A percentile compares a stretch with the other conserved stretches of the same genome.
Conservation (phyloP, 345 rosid species). For the Nephelium lappaceum region DNA sequence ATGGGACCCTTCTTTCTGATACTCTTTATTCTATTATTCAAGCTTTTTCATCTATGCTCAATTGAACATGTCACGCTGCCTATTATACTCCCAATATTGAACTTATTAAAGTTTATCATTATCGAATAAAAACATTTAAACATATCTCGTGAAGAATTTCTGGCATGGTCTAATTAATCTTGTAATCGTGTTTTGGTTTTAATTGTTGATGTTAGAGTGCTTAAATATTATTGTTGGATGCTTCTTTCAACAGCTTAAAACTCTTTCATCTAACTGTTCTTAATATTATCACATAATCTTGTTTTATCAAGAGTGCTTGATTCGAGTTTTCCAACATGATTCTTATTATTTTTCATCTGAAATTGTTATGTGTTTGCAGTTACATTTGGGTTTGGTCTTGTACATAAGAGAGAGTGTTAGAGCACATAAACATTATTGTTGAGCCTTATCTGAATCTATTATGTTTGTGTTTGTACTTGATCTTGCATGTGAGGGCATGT, state of each 20-base stretch:
- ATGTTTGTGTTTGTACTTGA: too few relatives aligned
- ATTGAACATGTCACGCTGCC: neutral
- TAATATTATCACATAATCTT: too few relatives aligned
- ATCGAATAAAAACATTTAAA: neutral
- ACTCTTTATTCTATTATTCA: neutral
- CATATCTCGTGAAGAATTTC: neutral
- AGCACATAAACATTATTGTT: neutral
- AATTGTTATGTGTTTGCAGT: too few relatives aligned
- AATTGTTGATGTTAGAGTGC: neutral
- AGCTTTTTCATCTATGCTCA: neutral
- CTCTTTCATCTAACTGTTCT: too few relatives aligned
- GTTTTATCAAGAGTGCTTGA: neutral
- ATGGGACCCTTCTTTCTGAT: neutral
- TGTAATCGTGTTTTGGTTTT: neutral
- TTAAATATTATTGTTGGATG: neutral
- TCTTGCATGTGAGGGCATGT: too few relatives aligned
- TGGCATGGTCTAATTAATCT: neutral
- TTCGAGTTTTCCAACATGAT: neutral
- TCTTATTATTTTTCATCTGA: too few relatives aligned
- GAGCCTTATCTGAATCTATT: neutral
- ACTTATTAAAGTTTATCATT: neutral
- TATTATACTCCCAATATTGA: neutral
- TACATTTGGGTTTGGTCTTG: neutral
- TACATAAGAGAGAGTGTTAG: neutral
- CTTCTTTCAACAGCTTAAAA: neutral